Conservation (phyloP, 139 green algal genomes). For the Chlamydomonas schloesseri region DNA sequence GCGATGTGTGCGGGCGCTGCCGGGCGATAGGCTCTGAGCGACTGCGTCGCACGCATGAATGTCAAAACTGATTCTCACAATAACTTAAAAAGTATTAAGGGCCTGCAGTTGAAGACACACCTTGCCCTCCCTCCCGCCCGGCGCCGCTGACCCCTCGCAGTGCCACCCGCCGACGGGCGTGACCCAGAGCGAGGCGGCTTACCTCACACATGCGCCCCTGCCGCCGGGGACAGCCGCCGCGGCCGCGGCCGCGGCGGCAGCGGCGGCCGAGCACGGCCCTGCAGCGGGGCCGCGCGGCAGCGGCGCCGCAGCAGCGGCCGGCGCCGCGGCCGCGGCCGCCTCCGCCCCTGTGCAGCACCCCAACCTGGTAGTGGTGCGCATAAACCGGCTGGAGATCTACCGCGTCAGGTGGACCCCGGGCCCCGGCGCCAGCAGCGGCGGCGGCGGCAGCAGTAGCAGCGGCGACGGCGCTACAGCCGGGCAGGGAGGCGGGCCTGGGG, state of each 20-base stretch:
- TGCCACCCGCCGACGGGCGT: slow-evolving; percentile 78
- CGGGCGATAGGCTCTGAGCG: too few species aligned
- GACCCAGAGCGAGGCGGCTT: slow-evolving; percentile 70
- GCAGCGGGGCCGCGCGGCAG: not conserved
- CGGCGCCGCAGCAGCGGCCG: not conserved
- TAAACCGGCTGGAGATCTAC: slow-evolving; percentile 82
- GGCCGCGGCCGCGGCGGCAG: not conserved
- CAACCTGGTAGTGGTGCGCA: slow-evolving; percentile 80
- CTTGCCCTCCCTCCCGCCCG: too few species aligned
- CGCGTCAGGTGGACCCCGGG: slow-evolving; percentile 54
- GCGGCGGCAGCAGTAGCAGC: not conserved
- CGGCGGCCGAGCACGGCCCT: not conserved
- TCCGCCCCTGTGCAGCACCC: slow-evolving; percentile 42
- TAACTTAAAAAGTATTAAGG: too few species aligned
- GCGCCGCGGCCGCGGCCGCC: not conserved
- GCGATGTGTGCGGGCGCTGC: too few species aligned
- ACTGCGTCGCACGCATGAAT: too few species aligned
- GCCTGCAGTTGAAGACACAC: too few species aligned
- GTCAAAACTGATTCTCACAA: too few species aligned
- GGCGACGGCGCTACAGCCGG: not conserved
- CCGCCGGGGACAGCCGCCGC: not conserved
- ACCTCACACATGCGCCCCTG: slow-evolving; percentile 68
- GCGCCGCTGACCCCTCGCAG: slow-evolving; percentile 50
- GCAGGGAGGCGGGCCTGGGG: too few species aligned
- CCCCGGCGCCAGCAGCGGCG: not conserved